Percentiles rank a stretch among this genome's conserved stretches.
Conservation (phyloP, 2,329 filamentous ascomycete genomes). For the Pezicula carpinea region DNA sequence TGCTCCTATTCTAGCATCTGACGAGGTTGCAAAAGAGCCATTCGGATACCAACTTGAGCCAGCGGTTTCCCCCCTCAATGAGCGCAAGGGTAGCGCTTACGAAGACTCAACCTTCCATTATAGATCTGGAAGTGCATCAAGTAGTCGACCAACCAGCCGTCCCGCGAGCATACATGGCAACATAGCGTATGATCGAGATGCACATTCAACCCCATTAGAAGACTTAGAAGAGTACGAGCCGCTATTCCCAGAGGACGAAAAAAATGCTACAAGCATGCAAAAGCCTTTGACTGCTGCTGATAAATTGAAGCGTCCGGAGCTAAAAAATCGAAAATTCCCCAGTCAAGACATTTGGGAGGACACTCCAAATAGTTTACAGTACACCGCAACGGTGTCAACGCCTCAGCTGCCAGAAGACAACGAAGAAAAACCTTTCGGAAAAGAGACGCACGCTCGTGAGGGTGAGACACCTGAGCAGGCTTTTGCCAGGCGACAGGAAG, state of each 20-base stretch:
- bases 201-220: slow-evolving; percentile 68
- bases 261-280: slow-evolving; percentile 38
- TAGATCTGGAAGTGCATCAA: slow-evolving; percentile 41
- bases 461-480: slow-evolving; percentile 55
- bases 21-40: slow-evolving; percentile 76
- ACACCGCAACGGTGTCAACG: slow-evolving; percentile 76
- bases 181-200: slow-evolving; percentile 36
- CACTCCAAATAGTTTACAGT: slow-evolving; percentile 77
- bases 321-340: slow-evolving; percentile 70
- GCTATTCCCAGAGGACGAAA: slow-evolving; percentile 77
- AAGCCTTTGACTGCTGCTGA: slow-evolving; percentile 47
- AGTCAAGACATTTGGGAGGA: slow-evolving; percentile 98
- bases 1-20: slow-evolving; percentile 81
- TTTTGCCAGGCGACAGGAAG: slow-evolving; percentile 63
- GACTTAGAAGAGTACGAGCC: slow-evolving; percentile 94
- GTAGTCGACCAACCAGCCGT: slow-evolving; percentile 54
- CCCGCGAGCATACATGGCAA: slow-evolving; percentile 58
- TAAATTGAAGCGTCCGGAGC: slow-evolving; percentile 49
- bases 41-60: slow-evolving; percentile 67
- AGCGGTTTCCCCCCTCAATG: slow-evolving; percentile 71
- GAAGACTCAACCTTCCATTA: slow-evolving; percentile 49
- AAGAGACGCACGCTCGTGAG: slow-evolving; percentile 4
- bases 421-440: slow-evolving; percentile 8
- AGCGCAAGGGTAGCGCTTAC: slow-evolving; percentile 55
- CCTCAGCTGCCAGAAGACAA: slow-evolving; percentile 57